These are phyloP conservation scores for Oryza nivara DNA, from an alignment of 176 grass and related monocot genomes.

Conservation along the genomic window DNA sequence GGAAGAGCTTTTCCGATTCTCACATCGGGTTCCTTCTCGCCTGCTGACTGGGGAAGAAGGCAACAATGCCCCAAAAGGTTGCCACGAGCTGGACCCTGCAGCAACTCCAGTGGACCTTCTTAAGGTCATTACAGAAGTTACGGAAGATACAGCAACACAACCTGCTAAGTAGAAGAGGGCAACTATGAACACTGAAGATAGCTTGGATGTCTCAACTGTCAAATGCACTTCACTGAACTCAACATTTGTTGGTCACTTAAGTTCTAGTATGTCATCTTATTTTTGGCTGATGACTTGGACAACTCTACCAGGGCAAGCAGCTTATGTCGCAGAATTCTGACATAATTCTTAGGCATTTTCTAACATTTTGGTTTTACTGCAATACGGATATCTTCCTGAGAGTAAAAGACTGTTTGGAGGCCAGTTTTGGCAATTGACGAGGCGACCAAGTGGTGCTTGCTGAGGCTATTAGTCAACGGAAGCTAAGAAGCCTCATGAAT, in stretches of 20 bases:
- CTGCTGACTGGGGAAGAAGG: conserved; percentile 78
- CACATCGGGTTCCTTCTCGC: conserved; percentile 84
- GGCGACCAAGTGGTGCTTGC: conserved; percentile 9
- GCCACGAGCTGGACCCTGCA: conserved; percentile 88
- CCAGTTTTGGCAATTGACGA: conserved; percentile 32
- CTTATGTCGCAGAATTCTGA: conserved; percentile 41
- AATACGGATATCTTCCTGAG: conserved; percentile 42
- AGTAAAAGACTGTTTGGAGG: conserved; percentile 43
- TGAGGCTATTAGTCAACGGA: conserved; percentile 33
- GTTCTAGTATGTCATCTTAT: conserved; percentile 46
- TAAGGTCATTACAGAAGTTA: conserved; percentile 79
- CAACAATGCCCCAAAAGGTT: conserved; percentile 72
- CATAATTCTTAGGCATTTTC: conserved; percentile 52
- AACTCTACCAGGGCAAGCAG: conserved; percentile 55
- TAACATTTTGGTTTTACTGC: conserved; percentile 43
- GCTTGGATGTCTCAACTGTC: conserved; percentile 39
- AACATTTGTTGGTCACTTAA: conserved; percentile 41
- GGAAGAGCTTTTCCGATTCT: conserved; percentile 89
- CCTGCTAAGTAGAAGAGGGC: conserved; percentile 37
- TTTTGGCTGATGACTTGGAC: conserved; percentile 65
- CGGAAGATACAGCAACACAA: conserved; percentile 45
- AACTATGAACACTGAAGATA: conserved; percentile 42
- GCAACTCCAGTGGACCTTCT: conserved; percentile 90
- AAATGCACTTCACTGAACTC: conserved; percentile 19
- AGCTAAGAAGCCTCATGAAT: conserved; percentile 46